These are phyloP conservation scores for Calophaca sinica DNA, from an alignment of 306 rosid species.

Conservation along the genomic window DNA sequence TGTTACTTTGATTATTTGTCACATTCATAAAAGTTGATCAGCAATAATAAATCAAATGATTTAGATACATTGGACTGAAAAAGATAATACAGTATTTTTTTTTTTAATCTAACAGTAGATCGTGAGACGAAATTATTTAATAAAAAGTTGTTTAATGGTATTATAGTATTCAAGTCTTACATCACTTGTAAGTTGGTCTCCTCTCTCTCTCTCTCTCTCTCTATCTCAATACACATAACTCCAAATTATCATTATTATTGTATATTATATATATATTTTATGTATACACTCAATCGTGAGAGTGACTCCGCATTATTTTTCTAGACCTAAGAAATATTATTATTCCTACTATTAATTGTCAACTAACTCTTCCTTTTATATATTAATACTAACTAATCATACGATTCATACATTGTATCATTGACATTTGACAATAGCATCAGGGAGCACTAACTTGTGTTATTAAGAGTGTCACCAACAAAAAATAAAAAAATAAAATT, in stretches of 20 bases:
- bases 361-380: not conserved
- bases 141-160: too few relatives aligned
- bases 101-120: too few relatives aligned
- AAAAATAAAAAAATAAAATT: not conserved
- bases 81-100: too few relatives aligned
- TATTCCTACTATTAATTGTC: not conserved
- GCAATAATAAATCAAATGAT: too few relatives aligned
- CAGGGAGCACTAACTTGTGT: conserved; percentile 4
- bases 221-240: too few relatives aligned
- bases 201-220: too few relatives aligned
- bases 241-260: not conserved
- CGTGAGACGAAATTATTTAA: not conserved
- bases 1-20: too few relatives aligned
- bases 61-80: too few relatives aligned
- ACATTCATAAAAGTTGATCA: too few relatives aligned
- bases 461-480: not conserved
- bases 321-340: not conserved
- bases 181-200: not conserved
- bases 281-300: not conserved
- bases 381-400: not conserved
- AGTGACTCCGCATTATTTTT: not conserved
- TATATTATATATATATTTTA: too few relatives aligned
- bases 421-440: conserved; percentile 6
- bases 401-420: not conserved
- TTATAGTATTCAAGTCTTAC: not conserved